These are phyloP conservation scores for Oxyria digyna DNA, from an alignment of 148 eudicot genomes.

Conservation along the genomic window DNA sequence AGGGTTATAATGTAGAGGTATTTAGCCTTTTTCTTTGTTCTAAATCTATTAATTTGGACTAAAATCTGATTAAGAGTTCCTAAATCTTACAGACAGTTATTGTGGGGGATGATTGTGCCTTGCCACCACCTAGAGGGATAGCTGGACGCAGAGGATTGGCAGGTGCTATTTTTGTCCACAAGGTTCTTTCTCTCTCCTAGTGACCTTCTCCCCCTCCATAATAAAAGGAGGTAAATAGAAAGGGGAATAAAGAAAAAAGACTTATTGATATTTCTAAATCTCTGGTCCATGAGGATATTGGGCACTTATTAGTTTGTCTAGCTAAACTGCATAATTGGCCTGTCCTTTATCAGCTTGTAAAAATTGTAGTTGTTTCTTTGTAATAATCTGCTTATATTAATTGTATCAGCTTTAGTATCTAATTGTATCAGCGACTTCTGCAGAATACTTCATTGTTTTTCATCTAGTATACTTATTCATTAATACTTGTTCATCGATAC, in stretches of 20 bases:
- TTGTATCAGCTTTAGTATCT: not conserved
- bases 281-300: not conserved
- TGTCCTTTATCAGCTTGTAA: not conserved
- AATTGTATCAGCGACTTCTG: not conserved
- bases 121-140: slow-evolving; percentile 93
- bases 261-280: not conserved
- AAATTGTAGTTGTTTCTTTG: not conserved
- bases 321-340: not conserved
- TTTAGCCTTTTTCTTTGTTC: not conserved
- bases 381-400: not conserved
- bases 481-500: not conserved
- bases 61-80: not conserved
- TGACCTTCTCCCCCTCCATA: not conserved
- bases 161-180: slow-evolving; percentile 85
- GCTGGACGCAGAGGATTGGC: slow-evolving; percentile 98
- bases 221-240: not conserved
- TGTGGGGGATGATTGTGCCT: slow-evolving; percentile 95
- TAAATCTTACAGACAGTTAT: slow-evolving; percentile 60
- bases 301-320: not conserved
- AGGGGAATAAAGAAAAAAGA: not conserved
- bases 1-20: slow-evolving; percentile 97
- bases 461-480: not conserved
- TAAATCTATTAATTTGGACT: slow-evolving; percentile 3
- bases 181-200: slow-evolving; percentile 34
- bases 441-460: not conserved